Percentiles rank a stretch among this genome's conserved stretches.
Conservation (phyloP, 768 basidiomycete species). For the Leccinellum rugosiceps region DNA sequence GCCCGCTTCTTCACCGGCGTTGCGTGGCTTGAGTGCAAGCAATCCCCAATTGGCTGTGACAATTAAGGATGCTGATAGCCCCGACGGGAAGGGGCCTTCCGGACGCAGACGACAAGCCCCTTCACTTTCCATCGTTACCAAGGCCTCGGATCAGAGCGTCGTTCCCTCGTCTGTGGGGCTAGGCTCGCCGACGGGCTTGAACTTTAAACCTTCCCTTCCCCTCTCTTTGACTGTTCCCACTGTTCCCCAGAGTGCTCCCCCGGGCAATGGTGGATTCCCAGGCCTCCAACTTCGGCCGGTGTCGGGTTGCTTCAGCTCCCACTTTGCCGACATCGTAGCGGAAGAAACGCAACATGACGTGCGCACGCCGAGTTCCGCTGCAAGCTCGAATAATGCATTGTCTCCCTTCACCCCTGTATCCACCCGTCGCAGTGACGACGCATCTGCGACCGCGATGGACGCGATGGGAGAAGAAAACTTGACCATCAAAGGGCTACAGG, state of each 20-base stretch:
- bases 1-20: slow-evolving; percentile 38
- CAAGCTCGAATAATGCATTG: slow-evolving; percentile 37
- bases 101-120: slow-evolving; percentile 30
- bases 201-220: slow-evolving; percentile 8
- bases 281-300: slow-evolving; percentile 69
- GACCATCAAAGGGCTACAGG: slow-evolving; percentile 53
- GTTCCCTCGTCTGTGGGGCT: slow-evolving; percentile 13
- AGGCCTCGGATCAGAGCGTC: slow-evolving; percentile 12
- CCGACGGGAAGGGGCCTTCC: slow-evolving; percentile 23
- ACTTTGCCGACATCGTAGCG: slow-evolving; percentile 50
- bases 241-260: slow-evolving; percentile 61
- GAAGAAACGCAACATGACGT: slow-evolving; percentile 38
- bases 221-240: slow-evolving; percentile 30
- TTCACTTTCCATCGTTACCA: slow-evolving; percentile 29
- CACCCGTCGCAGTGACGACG: slow-evolving; percentile 34
- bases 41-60: slow-evolving; percentile 16
- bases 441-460: slow-evolving; percentile 20
- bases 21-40: slow-evolving; percentile 22
- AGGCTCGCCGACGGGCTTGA: slow-evolving; percentile 7
- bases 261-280: slow-evolving; percentile 59
- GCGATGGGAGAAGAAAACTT: slow-evolving; percentile 41
- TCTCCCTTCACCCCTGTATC: slow-evolving; percentile 49
- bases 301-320: slow-evolving; percentile 70
- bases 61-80: slow-evolving; percentile 3
- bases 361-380: slow-evolving; percentile 49